A percentile compares a stretch with the other conserved stretches of the same genome.
phyloP scores from a whole-genome alignment of 2,329 filamentous ascomycete species.

The Phoma herbarum region DNA sequence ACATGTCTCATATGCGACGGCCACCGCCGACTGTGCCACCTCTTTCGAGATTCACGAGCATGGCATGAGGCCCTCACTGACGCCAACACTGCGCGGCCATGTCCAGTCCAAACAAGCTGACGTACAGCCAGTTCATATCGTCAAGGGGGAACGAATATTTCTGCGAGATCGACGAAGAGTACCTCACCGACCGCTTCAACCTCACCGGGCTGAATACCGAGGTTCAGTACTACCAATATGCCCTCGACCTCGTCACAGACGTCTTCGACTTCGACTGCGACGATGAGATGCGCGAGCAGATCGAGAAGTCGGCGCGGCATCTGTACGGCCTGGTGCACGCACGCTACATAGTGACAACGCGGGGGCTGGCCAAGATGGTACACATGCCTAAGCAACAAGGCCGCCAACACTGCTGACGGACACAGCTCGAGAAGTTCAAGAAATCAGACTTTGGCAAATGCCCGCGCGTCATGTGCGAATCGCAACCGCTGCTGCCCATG shows the following conservation, averaged over 20 bases:
- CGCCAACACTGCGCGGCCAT: not conserved
- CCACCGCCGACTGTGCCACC: too few relatives aligned
- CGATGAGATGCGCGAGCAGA: conserved; percentile 96
- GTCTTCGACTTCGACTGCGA: conserved; percentile 99
- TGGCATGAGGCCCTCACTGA: not conserved
- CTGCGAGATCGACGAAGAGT: conserved; percentile 99
- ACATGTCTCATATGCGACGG: too few relatives aligned
- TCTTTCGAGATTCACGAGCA: not conserved
- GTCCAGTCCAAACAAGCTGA: conserved; percentile 18
- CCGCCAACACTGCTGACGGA: conserved; percentile 17
- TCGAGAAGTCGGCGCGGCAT: conserved; percentile 95
- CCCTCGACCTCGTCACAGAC: conserved; percentile 94
- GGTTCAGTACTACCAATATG: conserved; percentile 99
- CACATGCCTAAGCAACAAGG: not conserved
- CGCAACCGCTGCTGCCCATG: conserved; percentile 92
- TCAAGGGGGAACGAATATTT: conserved; percentile 99
- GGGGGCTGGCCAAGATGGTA: conserved; percentile 96
- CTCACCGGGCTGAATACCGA: conserved; percentile 96
- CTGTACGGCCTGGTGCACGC: conserved; percentile 96
- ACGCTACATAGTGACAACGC: conserved; percentile 94
- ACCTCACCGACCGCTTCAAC: conserved; percentile 97
- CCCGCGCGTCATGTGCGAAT: conserved; percentile 92
- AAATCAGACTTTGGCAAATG: conserved; percentile 98
- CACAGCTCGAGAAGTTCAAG: conserved; percentile 98
- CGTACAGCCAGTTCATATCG: conserved; percentile 81